Evolutionary conservation across 371 early-diverging fungal genomes (phyloP).

Genomic region (Neoconidiobolus thromboides): DNA sequence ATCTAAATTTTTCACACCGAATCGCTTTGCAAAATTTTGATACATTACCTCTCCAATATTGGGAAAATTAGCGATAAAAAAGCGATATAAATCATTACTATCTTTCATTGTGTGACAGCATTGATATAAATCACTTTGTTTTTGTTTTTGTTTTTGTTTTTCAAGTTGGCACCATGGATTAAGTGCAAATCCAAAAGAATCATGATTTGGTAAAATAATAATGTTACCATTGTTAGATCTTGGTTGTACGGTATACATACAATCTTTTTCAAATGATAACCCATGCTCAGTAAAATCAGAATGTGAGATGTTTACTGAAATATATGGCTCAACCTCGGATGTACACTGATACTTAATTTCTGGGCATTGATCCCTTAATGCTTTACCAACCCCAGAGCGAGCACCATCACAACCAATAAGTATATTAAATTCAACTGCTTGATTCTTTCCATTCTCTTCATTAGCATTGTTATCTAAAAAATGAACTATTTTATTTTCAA

Average conservation of each 20-base stretch:
- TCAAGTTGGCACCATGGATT: not conserved
- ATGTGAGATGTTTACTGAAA: not conserved
- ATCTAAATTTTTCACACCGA: too few relatives aligned
- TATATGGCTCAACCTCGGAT: not conserved
- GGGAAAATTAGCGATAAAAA: not conserved
- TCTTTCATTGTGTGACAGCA: constrained; percentile 3
- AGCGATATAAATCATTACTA: not conserved
- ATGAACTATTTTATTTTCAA: not conserved
- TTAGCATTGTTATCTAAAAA: not conserved
- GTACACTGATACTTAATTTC: constrained; percentile 1
- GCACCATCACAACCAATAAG: constrained; percentile 3
- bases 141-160: not conserved
- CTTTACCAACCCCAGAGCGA: not conserved
- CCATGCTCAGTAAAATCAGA: not conserved
- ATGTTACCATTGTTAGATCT: not conserved
- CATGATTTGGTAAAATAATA: not conserved
- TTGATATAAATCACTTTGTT: not conserved
- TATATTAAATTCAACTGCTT: not conserved
- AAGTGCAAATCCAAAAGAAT: not conserved
- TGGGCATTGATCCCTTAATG: not conserved
- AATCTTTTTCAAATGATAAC: not conserved
- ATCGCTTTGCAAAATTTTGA: too few relatives aligned
- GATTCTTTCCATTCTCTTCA: not conserved
- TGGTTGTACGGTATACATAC: constrained; percentile 4
- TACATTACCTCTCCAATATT: not conserved